A percentile compares a stretch with the other conserved stretches of the same genome.
Conservation (phyloP, 2,329 filamentous ascomycete genomes). For the Apiospora arundinis region DNA sequence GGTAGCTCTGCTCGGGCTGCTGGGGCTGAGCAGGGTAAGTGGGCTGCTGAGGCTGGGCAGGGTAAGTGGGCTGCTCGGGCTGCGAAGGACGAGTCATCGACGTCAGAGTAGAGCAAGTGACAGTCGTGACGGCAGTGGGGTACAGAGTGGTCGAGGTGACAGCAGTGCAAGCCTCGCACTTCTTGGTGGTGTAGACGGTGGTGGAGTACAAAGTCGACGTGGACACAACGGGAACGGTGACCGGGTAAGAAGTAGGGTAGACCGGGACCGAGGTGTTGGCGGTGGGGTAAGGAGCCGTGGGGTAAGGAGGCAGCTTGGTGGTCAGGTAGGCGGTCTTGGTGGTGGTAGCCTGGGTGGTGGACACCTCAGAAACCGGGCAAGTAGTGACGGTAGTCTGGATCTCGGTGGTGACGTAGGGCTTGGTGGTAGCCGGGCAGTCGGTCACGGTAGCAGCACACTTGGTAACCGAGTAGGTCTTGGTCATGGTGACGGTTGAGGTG, state of each 20-base stretch:
- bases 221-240: background rate
- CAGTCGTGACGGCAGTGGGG: background rate
- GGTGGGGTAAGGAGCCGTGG: background rate
- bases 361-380: background rate
- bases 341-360: conserved; percentile 5
- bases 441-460: conserved; percentile 14
- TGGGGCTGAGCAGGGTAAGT: no score
- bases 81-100: background rate
- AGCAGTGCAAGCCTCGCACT: conserved; percentile 4
- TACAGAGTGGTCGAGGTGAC: background rate
- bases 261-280: background rate
- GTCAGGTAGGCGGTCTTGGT: background rate
- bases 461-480: background rate
- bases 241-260: conserved; percentile 3
- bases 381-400: conserved; percentile 2
- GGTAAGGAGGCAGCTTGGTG: conserved; percentile 1
- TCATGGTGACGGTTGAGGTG: background rate
- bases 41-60: background rate
- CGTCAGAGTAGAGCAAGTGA: background rate
- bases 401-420: conserved; percentile 15
- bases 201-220: background rate
- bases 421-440: conserved; percentile 13
- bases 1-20: conserved; percentile 12
- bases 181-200: background rate
- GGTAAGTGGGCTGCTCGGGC: background rate